Evolutionary conservation across 2,329 filamentous ascomycete species (phyloP).

Genomic region (Monosporascus cannonballus): DNA sequence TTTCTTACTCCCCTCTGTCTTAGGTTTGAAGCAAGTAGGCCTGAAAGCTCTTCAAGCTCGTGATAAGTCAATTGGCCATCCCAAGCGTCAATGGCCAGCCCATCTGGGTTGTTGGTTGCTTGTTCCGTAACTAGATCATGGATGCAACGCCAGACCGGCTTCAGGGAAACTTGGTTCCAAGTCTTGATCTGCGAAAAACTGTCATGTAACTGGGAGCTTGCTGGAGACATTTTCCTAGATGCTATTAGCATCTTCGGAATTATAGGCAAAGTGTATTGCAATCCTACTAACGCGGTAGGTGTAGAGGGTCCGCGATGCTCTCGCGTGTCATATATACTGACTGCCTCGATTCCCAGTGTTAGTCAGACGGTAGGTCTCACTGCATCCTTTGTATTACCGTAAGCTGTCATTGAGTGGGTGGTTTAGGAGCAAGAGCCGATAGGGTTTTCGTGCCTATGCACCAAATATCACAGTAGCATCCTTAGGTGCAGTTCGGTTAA

Average conservation of each 20-base stretch:
- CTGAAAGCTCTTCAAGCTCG: background rate
- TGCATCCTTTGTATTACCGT: too few relatives aligned
- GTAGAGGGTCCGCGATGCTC: background rate
- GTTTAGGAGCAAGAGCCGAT: too few relatives aligned
- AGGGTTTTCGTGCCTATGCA: too few relatives aligned
- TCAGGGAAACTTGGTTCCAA: background rate
- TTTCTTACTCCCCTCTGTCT: constrained; percentile 5
- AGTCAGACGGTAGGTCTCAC: too few relatives aligned
- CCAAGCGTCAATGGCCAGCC: background rate
- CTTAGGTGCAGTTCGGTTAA: too few relatives aligned
- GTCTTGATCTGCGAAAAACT: background rate
- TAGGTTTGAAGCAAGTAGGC: constrained; percentile 4
- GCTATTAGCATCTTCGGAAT: background rate
- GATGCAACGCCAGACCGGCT: background rate
- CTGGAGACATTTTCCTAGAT: background rate
- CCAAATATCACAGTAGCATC: too few relatives aligned
- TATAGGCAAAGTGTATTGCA: background rate
- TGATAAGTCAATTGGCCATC: background rate
- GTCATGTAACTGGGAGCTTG: background rate
- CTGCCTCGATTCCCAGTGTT: too few relatives aligned
- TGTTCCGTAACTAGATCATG: background rate
- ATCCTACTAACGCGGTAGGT: background rate
- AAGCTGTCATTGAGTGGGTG: too few relatives aligned
- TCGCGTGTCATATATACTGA: background rate
- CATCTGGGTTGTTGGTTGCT: background rate